Conservation (phyloP, 768 basidiomycete species). For the Mycena crocata region DNA sequence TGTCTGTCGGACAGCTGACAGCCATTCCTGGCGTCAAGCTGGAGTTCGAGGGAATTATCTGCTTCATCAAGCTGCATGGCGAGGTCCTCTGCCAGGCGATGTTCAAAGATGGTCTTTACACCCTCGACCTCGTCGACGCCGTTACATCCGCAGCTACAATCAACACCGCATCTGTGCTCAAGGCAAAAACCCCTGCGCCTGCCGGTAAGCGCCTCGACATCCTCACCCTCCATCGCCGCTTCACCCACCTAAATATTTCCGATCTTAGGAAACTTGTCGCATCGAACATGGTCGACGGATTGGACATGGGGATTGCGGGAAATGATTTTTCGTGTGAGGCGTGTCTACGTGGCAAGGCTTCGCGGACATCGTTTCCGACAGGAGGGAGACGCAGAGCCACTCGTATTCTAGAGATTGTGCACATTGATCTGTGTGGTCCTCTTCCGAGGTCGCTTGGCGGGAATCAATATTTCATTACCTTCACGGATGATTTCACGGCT, state of each 20-base stretch:
- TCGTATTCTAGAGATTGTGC: conserved; percentile 14
- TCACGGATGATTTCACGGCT: background rate
- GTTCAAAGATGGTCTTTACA: conserved; percentile 10
- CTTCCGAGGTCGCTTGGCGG: conserved; percentile 1
- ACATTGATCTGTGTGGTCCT: background rate
- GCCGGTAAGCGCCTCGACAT: conserved; percentile 11
- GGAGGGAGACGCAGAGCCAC: background rate
- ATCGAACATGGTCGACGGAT: conserved; percentile 5
- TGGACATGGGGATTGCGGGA: background rate
- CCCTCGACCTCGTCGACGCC: background rate
- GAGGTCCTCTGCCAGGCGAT: background rate
- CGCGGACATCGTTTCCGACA: background rate
- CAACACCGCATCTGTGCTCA: background rate
- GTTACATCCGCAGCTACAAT: background rate
- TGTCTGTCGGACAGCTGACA: background rate
- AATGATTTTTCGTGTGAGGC: conserved; percentile 3
- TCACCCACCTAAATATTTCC: background rate
- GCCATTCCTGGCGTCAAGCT: conserved; percentile 6
- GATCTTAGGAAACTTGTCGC: conserved; percentile 10
- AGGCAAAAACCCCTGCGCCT: background rate
- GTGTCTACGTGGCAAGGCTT: background rate
- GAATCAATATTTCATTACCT: conserved; percentile 8
- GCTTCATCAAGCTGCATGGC: conserved; percentile 1
- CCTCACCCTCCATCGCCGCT: background rate
- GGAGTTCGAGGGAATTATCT: background rate